Percentiles rank a stretch among this genome's conserved stretches.
These are phyloP conservation scores for Erodium texanum DNA, from an alignment of 441 rosid species.

Conservation along the genomic window DNA sequence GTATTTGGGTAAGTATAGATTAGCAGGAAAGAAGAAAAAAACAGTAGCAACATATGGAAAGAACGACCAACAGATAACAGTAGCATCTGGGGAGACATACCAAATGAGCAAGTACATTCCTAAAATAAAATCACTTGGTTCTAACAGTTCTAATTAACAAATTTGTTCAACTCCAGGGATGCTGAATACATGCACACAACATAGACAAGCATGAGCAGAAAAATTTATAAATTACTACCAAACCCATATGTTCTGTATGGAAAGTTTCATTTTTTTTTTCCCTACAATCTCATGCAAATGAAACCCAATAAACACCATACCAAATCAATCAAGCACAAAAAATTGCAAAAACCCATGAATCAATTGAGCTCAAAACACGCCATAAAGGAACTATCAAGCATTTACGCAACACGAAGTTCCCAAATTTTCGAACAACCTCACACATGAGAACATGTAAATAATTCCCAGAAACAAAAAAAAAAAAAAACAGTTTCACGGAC, in stretches of 20 bases:
- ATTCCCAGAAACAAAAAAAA: background rate
- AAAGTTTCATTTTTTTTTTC: background rate
- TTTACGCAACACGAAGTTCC: background rate
- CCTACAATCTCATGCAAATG: background rate
- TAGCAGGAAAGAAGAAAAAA: too few relatives aligned
- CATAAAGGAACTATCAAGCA: background rate
- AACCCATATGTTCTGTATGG: background rate
- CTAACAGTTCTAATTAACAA: background rate
- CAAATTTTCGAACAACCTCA: background rate
- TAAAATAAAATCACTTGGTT: background rate
- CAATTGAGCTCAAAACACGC: background rate
- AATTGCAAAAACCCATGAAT: background rate
- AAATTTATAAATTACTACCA: background rate
- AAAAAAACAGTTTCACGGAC: background rate
- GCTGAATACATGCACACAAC: background rate
- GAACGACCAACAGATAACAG: background rate
- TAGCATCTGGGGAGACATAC: background rate
- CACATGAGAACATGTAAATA: background rate
- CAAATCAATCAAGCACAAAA: background rate
- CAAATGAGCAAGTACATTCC: background rate
- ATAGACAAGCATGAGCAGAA: background rate
- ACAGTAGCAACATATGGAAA: background rate
- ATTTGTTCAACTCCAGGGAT: background rate
- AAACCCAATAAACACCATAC: conserved; percentile 1
- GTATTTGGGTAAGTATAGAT: too few relatives aligned